A percentile compares a stretch with the other conserved stretches of the same genome.
Conservation (phyloP, 371 early-diverging fungal species). For the Mortierella sp. region DNA sequence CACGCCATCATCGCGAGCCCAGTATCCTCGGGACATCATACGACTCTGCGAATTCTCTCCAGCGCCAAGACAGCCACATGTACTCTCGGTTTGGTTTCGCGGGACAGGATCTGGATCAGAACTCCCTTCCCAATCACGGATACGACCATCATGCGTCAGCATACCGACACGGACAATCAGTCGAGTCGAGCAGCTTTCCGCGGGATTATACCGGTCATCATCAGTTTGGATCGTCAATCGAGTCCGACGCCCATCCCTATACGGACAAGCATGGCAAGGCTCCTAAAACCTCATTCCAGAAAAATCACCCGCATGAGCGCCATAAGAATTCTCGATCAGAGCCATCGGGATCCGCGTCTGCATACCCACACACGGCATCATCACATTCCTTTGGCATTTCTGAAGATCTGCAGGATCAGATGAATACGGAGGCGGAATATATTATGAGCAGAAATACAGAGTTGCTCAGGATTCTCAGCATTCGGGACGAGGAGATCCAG, state of each 20-base stretch:
- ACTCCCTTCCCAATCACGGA: slow-evolving; percentile 21
- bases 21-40: slow-evolving; percentile 48
- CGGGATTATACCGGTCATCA: slow-evolving; percentile 13
- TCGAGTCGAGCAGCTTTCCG: slow-evolving; percentile 7
- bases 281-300: slow-evolving; percentile 17
- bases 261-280: slow-evolving; percentile 8
- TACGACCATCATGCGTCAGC: slow-evolving; percentile 12
- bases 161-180: slow-evolving; percentile 10
- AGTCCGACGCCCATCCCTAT: slow-evolving; percentile 14
- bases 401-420: slow-evolving; percentile 48
- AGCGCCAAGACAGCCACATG: slow-evolving; percentile 12
- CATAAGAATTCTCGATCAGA: slow-evolving; percentile 16
- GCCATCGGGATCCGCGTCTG: slow-evolving; percentile 8
- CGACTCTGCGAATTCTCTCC: slow-evolving; percentile 36
- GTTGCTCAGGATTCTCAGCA: slow-evolving; percentile 39
- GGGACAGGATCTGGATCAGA: slow-evolving; percentile 19
- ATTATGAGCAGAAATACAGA: slow-evolving; percentile 54
- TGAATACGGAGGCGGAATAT: slow-evolving; percentile 50
- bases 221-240: slow-evolving; percentile 14
- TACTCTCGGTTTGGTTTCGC: slow-evolving; percentile 33
- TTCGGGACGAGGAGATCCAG: slow-evolving; percentile 54
- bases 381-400: slow-evolving; percentile 33
- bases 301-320: slow-evolving; percentile 14
- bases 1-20: slow-evolving; percentile 25
- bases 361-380: slow-evolving; percentile 21